phyloP scores from a whole-genome alignment of 164 flowering plant genomes.

The Dillenia suffruticosa region DNA sequence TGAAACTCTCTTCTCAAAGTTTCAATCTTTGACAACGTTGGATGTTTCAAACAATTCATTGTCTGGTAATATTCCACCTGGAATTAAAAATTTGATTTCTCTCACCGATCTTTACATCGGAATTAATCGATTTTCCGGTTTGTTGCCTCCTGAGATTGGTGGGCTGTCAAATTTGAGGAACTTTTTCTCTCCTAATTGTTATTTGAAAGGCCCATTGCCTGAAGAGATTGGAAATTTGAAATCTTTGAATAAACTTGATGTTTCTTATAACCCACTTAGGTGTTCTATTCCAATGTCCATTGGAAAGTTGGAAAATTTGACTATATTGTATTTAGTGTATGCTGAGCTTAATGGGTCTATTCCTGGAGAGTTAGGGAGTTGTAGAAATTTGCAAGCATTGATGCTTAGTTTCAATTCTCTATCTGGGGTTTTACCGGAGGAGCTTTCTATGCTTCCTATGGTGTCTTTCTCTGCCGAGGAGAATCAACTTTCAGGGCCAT shows the following conservation, averaged over 20 bases:
- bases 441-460: constrained; percentile 44
- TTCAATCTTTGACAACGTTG: constrained; percentile 35
- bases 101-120: constrained; percentile 64
- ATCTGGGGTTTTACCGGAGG: constrained; percentile 56
- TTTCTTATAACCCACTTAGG: constrained; percentile 61
- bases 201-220: constrained; percentile 62
- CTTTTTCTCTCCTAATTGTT: constrained; percentile 43
- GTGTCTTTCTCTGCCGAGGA: constrained; percentile 56
- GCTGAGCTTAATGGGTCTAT: constrained; percentile 60
- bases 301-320: constrained; percentile 51
- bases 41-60: constrained; percentile 67
- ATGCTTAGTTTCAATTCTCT: constrained; percentile 68
- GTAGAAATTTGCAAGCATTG: constrained; percentile 43
- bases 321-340: constrained; percentile 38
- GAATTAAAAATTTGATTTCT: constrained; percentile 41
- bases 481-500: constrained; percentile 59
- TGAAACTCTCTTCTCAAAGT: constrained; percentile 25
- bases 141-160: constrained; percentile 62
- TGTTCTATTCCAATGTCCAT: constrained; percentile 53
- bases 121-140: constrained; percentile 51
- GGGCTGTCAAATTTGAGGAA: constrained; percentile 31
- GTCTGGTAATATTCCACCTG: constrained; percentile 47
- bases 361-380: constrained; percentile 62
- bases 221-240: constrained; percentile 40
- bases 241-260: constrained; percentile 45